Evolutionary conservation across 495 filamentous ascomycete species (phyloP), one percentile per base, ranked within the genome.

Genomic region (Aspergillus indologenus): DNA sequence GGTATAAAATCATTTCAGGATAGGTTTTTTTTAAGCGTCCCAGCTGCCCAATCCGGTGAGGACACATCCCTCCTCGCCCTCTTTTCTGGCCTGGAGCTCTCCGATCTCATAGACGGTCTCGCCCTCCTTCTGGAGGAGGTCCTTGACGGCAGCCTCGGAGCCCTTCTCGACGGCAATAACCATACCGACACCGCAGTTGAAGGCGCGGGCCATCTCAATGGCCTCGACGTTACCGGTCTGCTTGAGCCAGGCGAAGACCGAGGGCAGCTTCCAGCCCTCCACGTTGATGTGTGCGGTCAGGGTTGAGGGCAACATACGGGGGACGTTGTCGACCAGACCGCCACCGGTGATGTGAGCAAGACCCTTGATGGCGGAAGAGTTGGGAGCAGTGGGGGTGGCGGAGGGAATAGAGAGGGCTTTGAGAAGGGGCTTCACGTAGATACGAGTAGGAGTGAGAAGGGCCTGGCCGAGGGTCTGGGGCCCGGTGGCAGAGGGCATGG

Each of bases 281-380:
- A 89, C 87, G 61, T 96, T 87, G 52, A 98, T 81, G 64, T 88
- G 82, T 11, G 89, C 92, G 4, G 88, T 80, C 5, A 98, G 83
- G 24, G 84, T 77, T 1, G 72, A 56, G 1, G 94, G 94, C 3
- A 98, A 82, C 89, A 96, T 96, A 29, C 94, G 83, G 22, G 94
- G 94, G 5, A 98, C 84, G 75, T 97, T 97, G 67, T 98, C 94
- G 9, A 86, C 77, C 17, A 98, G 79, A 6, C 94, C 94, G 55
- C 94, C 94, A 26, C 94, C 94, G 2, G 94, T 98, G 75, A 98
- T 96, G 70, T 98, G 94, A 7, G 93, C 87, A 68, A 97, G 88
- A 61, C 94, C 94, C 74, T 93, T 92, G 68, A 97, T 96, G 83
- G 61, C 90, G 86, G 71, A 87, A 85, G 66, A 40, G 34, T 40